A percentile compares a stretch with the other conserved stretches of the same genome.
Evolutionary conservation across 2,329 filamentous ascomycete genomes (phyloP).

Genomic region (Aspergillus candidus): DNA sequence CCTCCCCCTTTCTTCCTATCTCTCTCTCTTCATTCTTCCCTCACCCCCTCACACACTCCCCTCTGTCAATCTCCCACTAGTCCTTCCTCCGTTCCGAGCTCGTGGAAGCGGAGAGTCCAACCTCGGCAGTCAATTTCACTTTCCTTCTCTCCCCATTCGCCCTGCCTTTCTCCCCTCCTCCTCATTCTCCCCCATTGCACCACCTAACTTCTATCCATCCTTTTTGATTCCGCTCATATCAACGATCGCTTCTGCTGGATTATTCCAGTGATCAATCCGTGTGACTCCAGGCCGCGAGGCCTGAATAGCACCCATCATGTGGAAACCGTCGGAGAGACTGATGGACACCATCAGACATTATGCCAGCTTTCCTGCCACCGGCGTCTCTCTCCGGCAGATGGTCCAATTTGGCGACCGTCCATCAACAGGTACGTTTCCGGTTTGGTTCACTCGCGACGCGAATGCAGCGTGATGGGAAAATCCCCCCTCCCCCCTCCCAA

Average conservation of each 20-base stretch:
- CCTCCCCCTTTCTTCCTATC: slow-evolving; percentile 16
- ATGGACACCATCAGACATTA: slow-evolving; percentile 98
- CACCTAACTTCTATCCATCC: slow-evolving; percentile 4
- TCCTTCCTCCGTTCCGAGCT: slow-evolving; percentile 1
- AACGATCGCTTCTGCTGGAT: not conserved
- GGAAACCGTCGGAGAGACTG: slow-evolving; percentile 83
- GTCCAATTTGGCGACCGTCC: slow-evolving; percentile 95
- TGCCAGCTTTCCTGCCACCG: slow-evolving; percentile 92
- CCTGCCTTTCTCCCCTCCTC: slow-evolving; percentile 3
- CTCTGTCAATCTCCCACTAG: not conserved
- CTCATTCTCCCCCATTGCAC: slow-evolving; percentile 7
- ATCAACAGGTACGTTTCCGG: slow-evolving; percentile 62
- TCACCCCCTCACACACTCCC: not conserved
- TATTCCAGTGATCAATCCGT: slow-evolving; percentile 2
- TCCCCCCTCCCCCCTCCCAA: slow-evolving; percentile 4
- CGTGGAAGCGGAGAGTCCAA: slow-evolving; percentile 15
- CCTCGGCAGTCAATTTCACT: slow-evolving; percentile 24
- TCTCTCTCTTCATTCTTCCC: slow-evolving; percentile 2
- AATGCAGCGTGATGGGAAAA: no score
- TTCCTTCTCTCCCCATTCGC: slow-evolving; percentile 7
- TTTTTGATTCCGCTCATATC: not conserved
- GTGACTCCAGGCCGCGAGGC: slow-evolving; percentile 23
- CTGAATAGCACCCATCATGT: slow-evolving; percentile 55
- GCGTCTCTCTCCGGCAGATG: slow-evolving; percentile 96
- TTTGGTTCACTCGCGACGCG: not conserved